A percentile compares a stretch with the other conserved stretches of the same genome.
phyloP scores from a whole-genome alignment of 768 basidiomycete genomes.

The Trametes cubensis region DNA sequence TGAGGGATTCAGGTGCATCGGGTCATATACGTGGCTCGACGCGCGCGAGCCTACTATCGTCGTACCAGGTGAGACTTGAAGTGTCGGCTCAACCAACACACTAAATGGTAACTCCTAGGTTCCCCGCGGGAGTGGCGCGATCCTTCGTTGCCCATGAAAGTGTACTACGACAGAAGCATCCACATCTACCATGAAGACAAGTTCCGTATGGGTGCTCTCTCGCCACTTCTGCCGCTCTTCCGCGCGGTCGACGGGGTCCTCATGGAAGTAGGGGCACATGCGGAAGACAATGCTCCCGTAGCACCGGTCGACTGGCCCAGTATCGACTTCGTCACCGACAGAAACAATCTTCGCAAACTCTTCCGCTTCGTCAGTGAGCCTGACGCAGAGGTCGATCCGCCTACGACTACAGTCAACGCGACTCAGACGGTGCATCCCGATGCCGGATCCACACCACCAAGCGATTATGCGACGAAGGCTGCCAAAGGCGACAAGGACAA shows the following conservation, averaged over 20 bases:
- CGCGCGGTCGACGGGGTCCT: conserved; percentile 65
- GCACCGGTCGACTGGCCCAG: conserved; percentile 40
- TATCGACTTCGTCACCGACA: conserved; percentile 58
- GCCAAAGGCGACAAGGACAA: not conserved
- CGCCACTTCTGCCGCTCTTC: conserved; percentile 56
- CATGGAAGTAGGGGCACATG: too few relatives aligned
- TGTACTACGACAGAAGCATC: conserved; percentile 55
- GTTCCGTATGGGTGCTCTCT: conserved; percentile 40
- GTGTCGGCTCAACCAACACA: too few relatives aligned
- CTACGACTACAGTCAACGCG: too few relatives aligned
- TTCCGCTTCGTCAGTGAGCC: conserved; percentile 50
- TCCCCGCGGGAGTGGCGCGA: conserved; percentile 61
- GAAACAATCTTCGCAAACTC: conserved; percentile 67
- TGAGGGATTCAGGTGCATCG: conserved; percentile 43
- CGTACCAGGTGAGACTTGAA: conserved; percentile 46
- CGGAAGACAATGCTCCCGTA: conserved; percentile 14
- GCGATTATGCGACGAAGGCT: not conserved
- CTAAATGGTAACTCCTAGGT: too few relatives aligned
- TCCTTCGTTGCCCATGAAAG: conserved; percentile 47
- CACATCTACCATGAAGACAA: conserved; percentile 61
- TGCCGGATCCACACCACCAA: too few relatives aligned
- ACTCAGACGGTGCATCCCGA: not conserved
- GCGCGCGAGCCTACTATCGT: conserved; percentile 48
- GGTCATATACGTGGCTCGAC: conserved; percentile 58
- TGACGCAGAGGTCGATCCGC: conserved; percentile 24